These are phyloP conservation scores for Leucaena leucocephala DNA, from an alignment of 306 rosid genomes.

Conservation along the genomic window DNA sequence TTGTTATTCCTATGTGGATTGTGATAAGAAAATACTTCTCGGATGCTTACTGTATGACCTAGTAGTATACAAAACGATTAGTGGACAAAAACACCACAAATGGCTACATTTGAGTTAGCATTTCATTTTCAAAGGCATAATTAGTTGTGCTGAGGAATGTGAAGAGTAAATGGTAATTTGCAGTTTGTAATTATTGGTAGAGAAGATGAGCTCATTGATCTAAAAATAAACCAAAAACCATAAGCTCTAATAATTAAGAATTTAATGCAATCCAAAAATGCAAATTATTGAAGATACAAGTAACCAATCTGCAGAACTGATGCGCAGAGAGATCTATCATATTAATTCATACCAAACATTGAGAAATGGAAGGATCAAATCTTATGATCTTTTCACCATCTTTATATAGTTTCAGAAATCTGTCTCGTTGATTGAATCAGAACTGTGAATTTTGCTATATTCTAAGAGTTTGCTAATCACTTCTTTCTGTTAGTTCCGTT, in stretches of 20 bases:
- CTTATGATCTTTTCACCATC: background rate
- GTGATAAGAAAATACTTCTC: too few species aligned
- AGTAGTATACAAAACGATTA: too few species aligned
- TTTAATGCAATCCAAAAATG: background rate
- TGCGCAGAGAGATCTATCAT: background rate
- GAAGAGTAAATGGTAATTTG: background rate
- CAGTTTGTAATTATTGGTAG: background rate
- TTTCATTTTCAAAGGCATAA: too few species aligned
- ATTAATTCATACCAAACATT: background rate
- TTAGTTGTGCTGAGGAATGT: background rate
- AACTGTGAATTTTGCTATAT: background rate
- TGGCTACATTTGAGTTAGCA: too few species aligned
- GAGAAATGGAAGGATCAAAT: background rate
- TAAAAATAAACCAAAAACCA: background rate
- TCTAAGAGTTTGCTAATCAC: background rate
- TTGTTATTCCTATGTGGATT: too few species aligned
- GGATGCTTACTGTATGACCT: too few species aligned
- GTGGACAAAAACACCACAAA: too few species aligned
- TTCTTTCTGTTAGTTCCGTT: background rate
- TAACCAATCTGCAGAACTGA: background rate
- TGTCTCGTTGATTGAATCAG: background rate
- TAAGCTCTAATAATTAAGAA: background rate
- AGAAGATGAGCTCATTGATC: background rate
- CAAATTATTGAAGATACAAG: background rate
- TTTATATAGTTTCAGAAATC: background rate